Base-by-base conservation (phyloP, 768 basidiomycete species). In the Leccinum variicolor region DNA sequence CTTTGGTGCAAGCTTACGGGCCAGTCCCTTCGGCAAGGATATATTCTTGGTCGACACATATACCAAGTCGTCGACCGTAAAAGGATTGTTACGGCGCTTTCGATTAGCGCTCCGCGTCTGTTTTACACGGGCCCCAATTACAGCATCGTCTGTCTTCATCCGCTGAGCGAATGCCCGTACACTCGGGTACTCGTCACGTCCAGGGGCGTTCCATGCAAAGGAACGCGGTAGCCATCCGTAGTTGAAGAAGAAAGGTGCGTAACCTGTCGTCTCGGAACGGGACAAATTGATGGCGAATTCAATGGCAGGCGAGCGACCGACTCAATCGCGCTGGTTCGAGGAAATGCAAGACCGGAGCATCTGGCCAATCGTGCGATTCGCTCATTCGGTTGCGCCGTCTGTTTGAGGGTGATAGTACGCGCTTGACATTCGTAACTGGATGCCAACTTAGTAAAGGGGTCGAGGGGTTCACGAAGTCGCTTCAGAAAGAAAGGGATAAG, bases 401-500 rank as follows among this genome's bases (percentile, higher is more conserved):
- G 74, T 71, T 36, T 76, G 66, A 0, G 72, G 75, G n/a, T 74
- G 73, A 15, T n/a, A n/a, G n/a, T 65, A 72, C 0, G 68, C 56
- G 0, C 72, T 70, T 0, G 69, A 74, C 62, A 72, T 57, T 0
- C 50, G 51, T 70, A 56, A 3, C 53, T 41, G 31, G 0, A 54
- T 5, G 4, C 53, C 52, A 3, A 58, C 23, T 2, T n/a, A n/a
- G n/a, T n/a, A n/a, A n/a, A n/a, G n/a, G n/a, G n/a, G 26, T 28
- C 26, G 26, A 28, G 26, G 26, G 26, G 26, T 28, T 28, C 26
- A 28, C 26, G 7, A 28, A 28, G 26, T 28, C 26, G 26, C 26
- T 28, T 28, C 26, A 28, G 26, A 28, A 28, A 28, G 26, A 28
- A 28, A 28, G 26, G 26, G 26, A 28, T 28, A 28, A 28, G 26